Percentiles rank a stretch among this genome's conserved stretches.
Conservation (phyloP, 1,284 basidiomycete species). For the Athelia sp. region DNA sequence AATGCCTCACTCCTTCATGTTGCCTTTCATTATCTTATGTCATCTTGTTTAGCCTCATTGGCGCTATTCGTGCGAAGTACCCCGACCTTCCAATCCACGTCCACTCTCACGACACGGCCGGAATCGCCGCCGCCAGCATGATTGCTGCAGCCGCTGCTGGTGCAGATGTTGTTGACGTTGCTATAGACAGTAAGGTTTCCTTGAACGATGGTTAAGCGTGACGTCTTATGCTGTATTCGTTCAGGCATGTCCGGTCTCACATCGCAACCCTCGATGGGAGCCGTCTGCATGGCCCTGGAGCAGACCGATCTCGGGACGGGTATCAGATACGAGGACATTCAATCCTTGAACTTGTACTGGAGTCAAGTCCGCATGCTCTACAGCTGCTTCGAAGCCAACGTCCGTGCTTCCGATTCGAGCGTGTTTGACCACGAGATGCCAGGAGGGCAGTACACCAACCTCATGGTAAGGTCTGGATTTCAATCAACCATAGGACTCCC, state of each 20-base stretch:
- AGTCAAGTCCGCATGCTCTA: constrained; percentile 95
- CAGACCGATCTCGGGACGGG: constrained; percentile 95
- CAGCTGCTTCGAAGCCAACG: constrained; percentile 97
- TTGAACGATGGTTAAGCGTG: background rate
- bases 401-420: constrained; percentile 93
- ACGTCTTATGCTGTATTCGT: background rate
- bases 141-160: constrained; percentile 93
- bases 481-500: constrained; percentile 1
- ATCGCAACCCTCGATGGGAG: constrained; percentile 99
- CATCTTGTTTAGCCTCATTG: constrained; percentile 63
- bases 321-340: constrained; percentile 96
- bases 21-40: constrained; percentile 5
- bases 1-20: constrained; percentile 3
- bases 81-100: constrained; percentile 99
- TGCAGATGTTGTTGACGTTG: constrained; percentile 97
- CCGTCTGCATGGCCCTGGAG: constrained; percentile 90
- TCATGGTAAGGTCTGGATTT: constrained; percentile 61
- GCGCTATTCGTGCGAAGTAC: constrained; percentile 92
- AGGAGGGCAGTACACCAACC: constrained; percentile 94
- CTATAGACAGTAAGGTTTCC: constrained; percentile 84
- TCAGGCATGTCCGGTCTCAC: constrained; percentile 98
- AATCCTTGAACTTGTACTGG: constrained; percentile 98
- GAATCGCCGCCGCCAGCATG: constrained; percentile 97
- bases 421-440: constrained; percentile 99
- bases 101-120: constrained; percentile 99